Evolutionary conservation across 768 basidiomycete species (phyloP).

Genomic region (Lactarius evosmus): DNA sequence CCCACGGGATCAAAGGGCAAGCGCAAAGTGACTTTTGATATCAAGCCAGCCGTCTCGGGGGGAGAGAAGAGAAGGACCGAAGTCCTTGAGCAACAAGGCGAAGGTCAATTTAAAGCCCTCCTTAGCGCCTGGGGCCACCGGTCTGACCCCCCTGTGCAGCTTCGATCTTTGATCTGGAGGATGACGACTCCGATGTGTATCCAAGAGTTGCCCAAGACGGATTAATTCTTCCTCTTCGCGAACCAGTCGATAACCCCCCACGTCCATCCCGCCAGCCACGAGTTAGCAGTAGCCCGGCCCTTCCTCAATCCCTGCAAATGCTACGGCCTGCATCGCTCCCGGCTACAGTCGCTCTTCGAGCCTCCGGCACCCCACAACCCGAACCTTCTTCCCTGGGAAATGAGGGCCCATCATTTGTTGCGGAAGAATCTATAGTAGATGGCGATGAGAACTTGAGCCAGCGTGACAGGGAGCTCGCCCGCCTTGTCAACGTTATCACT

Average conservation of each 20-base stretch:
- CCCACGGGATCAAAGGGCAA: slow-evolving; percentile 45
- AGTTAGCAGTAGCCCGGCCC: slow-evolving; percentile 36
- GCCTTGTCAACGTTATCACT: slow-evolving; percentile 63
- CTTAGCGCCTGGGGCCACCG: slow-evolving; percentile 12
- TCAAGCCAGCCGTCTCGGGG: slow-evolving; percentile 51
- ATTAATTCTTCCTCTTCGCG: slow-evolving; percentile 39
- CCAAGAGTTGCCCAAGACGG: slow-evolving; percentile 33
- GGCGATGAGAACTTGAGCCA: slow-evolving; percentile 32
- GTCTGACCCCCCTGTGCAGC: slow-evolving; percentile 39
- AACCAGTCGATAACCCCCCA: slow-evolving; percentile 32
- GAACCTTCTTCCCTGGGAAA: slow-evolving; percentile 19
- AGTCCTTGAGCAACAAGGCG: slow-evolving; percentile 34
- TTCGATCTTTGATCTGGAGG: slow-evolving; percentile 70
- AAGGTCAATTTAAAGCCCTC: slow-evolving; percentile 31
- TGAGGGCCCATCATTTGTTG: not conserved
- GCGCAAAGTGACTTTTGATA: slow-evolving; percentile 71
- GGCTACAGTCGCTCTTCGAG: slow-evolving; percentile 54
- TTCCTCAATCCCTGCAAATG: slow-evolving; percentile 56
- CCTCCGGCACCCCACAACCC: slow-evolving; percentile 20
- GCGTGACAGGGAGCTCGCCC: slow-evolving; percentile 52
- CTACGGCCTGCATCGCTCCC: slow-evolving; percentile 72
- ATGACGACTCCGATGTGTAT: slow-evolving; percentile 40
- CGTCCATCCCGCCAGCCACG: slow-evolving; percentile 31
- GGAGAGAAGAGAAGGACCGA: slow-evolving; percentile 33
- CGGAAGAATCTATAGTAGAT: slow-evolving; percentile 23